Percentiles rank a stretch among this genome's conserved stretches.
Evolutionary conservation across 805 yeast genomes (phyloP).

Genomic region (Kuraishia cidri): DNA sequence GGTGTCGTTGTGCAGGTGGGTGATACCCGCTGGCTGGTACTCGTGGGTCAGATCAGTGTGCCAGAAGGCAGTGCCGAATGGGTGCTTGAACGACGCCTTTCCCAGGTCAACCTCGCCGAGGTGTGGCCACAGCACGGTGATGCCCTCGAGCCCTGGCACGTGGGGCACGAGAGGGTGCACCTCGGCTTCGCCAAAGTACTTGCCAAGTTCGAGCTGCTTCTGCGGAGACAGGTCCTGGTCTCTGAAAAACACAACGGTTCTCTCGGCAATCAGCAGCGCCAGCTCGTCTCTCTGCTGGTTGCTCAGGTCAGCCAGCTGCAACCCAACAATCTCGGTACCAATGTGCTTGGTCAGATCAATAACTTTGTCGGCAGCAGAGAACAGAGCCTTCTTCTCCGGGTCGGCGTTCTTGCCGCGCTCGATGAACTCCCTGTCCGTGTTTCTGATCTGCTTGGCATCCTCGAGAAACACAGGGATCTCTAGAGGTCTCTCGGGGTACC

Average conservation of each 20-base stretch:
- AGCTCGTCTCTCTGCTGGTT: conserved; percentile 33
- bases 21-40: conserved; percentile 45
- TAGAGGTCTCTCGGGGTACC: conserved; percentile 3
- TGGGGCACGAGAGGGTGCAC: conserved; percentile 25
- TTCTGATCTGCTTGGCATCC: conserved; percentile 27
- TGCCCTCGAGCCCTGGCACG: conserved; percentile 25
- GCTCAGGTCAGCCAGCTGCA: conserved; percentile 30
- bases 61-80: conserved; percentile 24
- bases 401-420: conserved; percentile 28
- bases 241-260: conserved; percentile 40
- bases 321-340: conserved; percentile 43
- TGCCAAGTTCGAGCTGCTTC: conserved; percentile 32
- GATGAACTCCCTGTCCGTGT: conserved; percentile 21
- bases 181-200: conserved; percentile 36
- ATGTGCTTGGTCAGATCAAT: conserved; percentile 32
- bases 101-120: conserved; percentile 17
- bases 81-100: conserved; percentile 10
- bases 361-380: conserved; percentile 31
- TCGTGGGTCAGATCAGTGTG: conserved; percentile 52
- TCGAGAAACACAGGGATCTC: conserved; percentile 27
- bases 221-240: conserved; percentile 35
- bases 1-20: conserved; percentile 43
- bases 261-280: conserved; percentile 32
- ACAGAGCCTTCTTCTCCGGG: conserved; percentile 29
- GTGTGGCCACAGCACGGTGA: conserved; percentile 32